Conservation (phyloP, 306 rosid genomes). For the Vicia sativa region DNA sequence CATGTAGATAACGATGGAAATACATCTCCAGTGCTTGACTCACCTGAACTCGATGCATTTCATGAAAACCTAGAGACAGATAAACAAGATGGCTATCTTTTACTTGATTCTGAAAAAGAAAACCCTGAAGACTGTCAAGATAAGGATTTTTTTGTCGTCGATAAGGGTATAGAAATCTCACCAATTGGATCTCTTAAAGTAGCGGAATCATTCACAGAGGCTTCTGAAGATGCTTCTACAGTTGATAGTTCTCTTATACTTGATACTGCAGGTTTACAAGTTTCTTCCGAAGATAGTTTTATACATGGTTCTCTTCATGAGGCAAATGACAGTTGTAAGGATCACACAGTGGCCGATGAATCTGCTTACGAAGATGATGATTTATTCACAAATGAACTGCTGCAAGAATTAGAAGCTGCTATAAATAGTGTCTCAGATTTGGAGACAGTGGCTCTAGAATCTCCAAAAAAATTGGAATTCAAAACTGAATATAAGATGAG, state of each 20-base stretch:
- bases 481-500: constrained; percentile 39
- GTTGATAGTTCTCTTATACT: constrained; percentile 32
- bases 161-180: constrained; percentile 64
- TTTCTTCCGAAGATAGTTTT: constrained; percentile 44
- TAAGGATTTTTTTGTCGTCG: constrained; percentile 58
- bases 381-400: constrained; percentile 56
- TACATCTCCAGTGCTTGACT: constrained; percentile 42
- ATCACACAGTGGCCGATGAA: constrained; percentile 41
- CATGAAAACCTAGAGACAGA: constrained; percentile 49
- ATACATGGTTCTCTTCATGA: constrained; percentile 40
- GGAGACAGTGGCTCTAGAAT: constrained; percentile 61
- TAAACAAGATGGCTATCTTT: constrained; percentile 35
- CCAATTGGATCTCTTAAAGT: constrained; percentile 43
- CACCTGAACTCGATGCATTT: constrained; percentile 45
- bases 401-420: constrained; percentile 79
- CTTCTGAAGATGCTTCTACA: constrained; percentile 48
- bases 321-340: constrained; percentile 40
- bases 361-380: constrained; percentile 42
- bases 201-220: constrained; percentile 43
- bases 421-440: constrained; percentile 62
- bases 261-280: constrained; percentile 42
- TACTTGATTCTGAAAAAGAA: constrained; percentile 45
- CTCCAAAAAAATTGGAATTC: constrained; percentile 53
- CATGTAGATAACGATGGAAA: constrained; percentile 45
- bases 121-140: constrained; percentile 52